phyloP scores from a whole-genome alignment of 2,329 filamentous ascomycete species.

The Intubia oerlemansii region DNA sequence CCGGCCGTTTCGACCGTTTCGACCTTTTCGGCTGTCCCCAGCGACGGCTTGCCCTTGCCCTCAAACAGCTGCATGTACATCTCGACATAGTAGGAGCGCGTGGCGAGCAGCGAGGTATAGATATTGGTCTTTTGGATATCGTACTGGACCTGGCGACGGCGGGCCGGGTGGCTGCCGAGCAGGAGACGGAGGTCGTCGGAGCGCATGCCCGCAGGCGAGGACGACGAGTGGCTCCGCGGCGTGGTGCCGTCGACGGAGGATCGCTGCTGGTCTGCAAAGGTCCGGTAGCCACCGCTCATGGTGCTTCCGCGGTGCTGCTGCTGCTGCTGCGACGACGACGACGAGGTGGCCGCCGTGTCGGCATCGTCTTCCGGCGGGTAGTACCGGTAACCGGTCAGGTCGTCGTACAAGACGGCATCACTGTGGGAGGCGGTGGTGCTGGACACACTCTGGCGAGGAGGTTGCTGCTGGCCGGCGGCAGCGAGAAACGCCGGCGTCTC shows the following conservation, averaged over 20 bases:
- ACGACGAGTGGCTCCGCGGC: no score
- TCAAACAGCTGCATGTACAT: constrained; percentile 65
- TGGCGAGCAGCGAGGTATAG: constrained; percentile 60
- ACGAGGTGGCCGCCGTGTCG: constrained; percentile 6
- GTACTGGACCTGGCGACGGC: constrained; percentile 43
- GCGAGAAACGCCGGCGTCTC: constrained; percentile 7
- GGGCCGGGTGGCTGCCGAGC: constrained; percentile 25
- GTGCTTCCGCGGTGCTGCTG: not conserved
- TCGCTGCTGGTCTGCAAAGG: not conserved
- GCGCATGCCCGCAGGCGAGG: constrained; percentile 12
- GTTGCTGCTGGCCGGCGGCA: constrained; percentile 7
- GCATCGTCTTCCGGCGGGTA: constrained; percentile 19
- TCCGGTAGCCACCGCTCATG: not conserved
- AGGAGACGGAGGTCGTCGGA: constrained; percentile 27
- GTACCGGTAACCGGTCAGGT: constrained; percentile 27
- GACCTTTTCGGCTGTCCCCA: constrained; percentile 17
- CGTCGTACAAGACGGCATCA: constrained; percentile 17
- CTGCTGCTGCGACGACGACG: no score
- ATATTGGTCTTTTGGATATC: constrained; percentile 90
- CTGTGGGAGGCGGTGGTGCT: constrained; percentile 1
- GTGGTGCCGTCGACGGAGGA: not conserved
- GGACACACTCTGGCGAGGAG: not conserved
- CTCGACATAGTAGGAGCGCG: constrained; percentile 67
- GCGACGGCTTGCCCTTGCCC: constrained; percentile 26
- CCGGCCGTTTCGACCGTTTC: not conserved